Evolutionary conservation across 345 rosid species (phyloP).

Genomic region (Mercurialis annua): DNA sequence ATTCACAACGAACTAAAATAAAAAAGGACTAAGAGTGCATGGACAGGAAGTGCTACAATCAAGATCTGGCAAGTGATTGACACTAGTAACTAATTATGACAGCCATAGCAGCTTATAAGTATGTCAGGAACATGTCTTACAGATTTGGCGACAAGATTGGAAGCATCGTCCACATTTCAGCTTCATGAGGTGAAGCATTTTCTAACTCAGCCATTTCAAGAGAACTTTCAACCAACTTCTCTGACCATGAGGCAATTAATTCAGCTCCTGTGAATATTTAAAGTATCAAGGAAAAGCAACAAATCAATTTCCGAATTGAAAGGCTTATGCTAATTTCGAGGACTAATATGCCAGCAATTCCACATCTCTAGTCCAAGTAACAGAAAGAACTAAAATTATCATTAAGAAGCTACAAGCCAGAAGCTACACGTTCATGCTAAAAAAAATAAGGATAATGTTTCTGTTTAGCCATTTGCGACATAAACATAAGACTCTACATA

Average conservation of each 20-base stretch:
- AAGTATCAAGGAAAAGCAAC: conserved; percentile 21
- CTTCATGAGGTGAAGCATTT: conserved; percentile 88
- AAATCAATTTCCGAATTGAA: background rate
- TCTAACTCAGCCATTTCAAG: conserved; percentile 96
- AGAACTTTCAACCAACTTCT: conserved; percentile 69
- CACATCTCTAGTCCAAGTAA: background rate
- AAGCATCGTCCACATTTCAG: conserved; percentile 71
- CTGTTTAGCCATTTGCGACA: background rate
- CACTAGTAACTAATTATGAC: background rate
- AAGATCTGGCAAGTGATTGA: background rate
- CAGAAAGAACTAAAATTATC: background rate
- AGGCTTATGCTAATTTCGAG: background rate
- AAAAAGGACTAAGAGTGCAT: no score
- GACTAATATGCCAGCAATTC: background rate
- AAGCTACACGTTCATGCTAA: no score
- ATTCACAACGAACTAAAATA: no score
- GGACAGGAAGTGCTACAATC: no score
- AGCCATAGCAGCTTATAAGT: background rate
- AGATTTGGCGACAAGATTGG: conserved; percentile 57
- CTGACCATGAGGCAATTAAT: conserved; percentile 67
- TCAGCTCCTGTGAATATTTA: conserved; percentile 57
- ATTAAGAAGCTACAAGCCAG: no score
- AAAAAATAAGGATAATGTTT: background rate
- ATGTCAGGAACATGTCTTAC: conserved; percentile 41
- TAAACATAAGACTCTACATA: background rate